These are phyloP conservation scores for Cutaneotrichosporon sp. DNA, from an alignment of 1,284 basidiomycete genomes.

Conservation along the genomic window DNA sequence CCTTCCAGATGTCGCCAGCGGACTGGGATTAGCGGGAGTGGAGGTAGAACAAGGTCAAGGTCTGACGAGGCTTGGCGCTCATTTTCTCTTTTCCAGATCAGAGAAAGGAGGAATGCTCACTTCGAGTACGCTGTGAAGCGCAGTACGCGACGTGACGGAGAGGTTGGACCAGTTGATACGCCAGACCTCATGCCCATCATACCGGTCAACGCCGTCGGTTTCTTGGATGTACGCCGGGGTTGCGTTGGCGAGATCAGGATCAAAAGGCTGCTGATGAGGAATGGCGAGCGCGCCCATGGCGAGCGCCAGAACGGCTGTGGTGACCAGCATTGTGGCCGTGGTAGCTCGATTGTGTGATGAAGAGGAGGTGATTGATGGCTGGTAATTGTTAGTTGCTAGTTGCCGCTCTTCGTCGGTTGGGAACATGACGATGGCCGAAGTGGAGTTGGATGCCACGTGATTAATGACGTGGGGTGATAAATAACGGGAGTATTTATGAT, in stretches of 20 bases:
- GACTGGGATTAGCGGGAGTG: neutral
- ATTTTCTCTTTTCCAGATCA: neutral
- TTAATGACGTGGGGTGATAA: neutral
- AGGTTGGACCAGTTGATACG: slow-evolving; percentile 30
- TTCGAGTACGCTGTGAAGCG: slow-evolving; percentile 27
- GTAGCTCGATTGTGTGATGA: neutral
- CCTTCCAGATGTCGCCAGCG: slow-evolving; percentile 45
- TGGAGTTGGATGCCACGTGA: neutral
- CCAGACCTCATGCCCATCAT: slow-evolving; percentile 41
- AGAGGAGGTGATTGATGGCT: neutral
- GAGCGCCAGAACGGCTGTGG: slow-evolving; percentile 8
- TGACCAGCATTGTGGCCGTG: slow-evolving; percentile 1
- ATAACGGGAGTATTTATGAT: slow-evolving; percentile 7
- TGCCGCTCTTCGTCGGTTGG: neutral
- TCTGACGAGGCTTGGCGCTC: neutral
- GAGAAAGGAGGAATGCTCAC: slow-evolving; percentile 22
- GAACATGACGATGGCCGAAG: neutral
- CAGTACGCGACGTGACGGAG: slow-evolving; percentile 13
- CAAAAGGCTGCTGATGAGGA: slow-evolving; percentile 3
- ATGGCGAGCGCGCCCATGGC: slow-evolving; percentile 1
- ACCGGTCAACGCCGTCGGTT: slow-evolving; percentile 22
- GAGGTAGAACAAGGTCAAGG: neutral
- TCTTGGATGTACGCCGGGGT: neutral
- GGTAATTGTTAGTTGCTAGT: neutral
- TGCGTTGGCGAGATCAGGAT: neutral